These are phyloP conservation scores for Debaryomyces prosopidis DNA, from an alignment of 805 yeast species.

Conservation along the genomic window DNA sequence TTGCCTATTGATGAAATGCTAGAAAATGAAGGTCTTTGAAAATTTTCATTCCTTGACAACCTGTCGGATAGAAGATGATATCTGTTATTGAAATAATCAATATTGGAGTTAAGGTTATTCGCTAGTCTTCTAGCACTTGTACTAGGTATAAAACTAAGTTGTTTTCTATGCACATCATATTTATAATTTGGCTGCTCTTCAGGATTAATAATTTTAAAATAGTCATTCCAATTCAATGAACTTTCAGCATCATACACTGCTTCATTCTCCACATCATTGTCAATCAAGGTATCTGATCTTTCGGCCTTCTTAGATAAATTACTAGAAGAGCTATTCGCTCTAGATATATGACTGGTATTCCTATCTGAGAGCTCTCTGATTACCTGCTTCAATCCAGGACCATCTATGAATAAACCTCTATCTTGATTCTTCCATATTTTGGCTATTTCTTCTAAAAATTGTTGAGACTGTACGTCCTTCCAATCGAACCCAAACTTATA, in stretches of 20 bases:
- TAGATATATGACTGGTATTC: not conserved
- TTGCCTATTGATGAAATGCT: slow-evolving; percentile 45
- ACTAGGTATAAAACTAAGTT: slow-evolving; percentile 46
- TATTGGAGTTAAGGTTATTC: slow-evolving; percentile 19
- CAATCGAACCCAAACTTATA: slow-evolving; percentile 80
- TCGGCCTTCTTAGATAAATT: slow-evolving; percentile 14
- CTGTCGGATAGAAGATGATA: slow-evolving; percentile 69
- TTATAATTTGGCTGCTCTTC: slow-evolving; percentile 61
- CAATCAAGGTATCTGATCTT: slow-evolving; percentile 24
- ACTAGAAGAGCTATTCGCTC: not conserved
- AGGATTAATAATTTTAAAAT: slow-evolving; percentile 65
- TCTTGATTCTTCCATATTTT: slow-evolving; percentile 86
- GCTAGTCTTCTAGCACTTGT: slow-evolving; percentile 7
- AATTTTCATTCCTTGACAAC: slow-evolving; percentile 71
- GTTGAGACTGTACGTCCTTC: slow-evolving; percentile 66
- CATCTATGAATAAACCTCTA: slow-evolving; percentile 82
- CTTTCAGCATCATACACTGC: slow-evolving; percentile 15
- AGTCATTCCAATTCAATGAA: slow-evolving; percentile 66
- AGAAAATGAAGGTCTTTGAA: slow-evolving; percentile 53
- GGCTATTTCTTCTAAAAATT: slow-evolving; percentile 75
- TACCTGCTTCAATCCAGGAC: slow-evolving; percentile 63
- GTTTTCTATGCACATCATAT: slow-evolving; percentile 63
- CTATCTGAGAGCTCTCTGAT: slow-evolving; percentile 49
- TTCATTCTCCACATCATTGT: slow-evolving; percentile 7
- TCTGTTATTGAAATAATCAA: slow-evolving; percentile 51